Conservation (phyloP, 108 stramenopile genomes). For the Stephanodiscus triporus region DNA sequence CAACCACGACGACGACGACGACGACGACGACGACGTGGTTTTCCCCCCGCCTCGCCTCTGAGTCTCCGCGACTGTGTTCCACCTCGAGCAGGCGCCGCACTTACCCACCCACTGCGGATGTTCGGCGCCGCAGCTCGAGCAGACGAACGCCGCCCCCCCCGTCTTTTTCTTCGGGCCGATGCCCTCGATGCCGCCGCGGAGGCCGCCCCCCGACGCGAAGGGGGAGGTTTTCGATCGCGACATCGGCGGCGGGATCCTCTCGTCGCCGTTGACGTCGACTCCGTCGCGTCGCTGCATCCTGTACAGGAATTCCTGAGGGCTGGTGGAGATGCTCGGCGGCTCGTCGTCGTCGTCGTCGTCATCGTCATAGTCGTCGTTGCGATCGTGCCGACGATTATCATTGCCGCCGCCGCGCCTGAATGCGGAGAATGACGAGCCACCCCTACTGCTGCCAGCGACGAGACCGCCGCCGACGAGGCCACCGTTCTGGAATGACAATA, state of each 20-base stretch:
- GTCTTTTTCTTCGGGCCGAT: not conserved
- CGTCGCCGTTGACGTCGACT: not conserved
- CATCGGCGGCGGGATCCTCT: slow-evolving; percentile 42
- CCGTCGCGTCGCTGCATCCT: slow-evolving; percentile 16
- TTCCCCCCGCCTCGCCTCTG: slow-evolving; percentile 52
- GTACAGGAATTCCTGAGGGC: slow-evolving; percentile 34
- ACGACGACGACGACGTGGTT: slow-evolving; percentile 21
- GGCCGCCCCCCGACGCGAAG: not conserved
- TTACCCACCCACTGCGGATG: slow-evolving; percentile 92
- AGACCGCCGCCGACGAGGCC: not conserved
- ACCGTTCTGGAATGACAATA: not conserved
- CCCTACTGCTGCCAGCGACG: not conserved
- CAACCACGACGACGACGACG: slow-evolving; percentile 54
- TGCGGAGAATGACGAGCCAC: not conserved
- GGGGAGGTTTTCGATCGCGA: slow-evolving; percentile 32
- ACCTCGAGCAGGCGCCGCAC: slow-evolving; percentile 90
- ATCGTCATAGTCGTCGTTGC: slow-evolving; percentile 66
- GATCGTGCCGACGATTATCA: slow-evolving; percentile 32
- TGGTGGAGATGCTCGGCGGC: slow-evolving; percentile 51
- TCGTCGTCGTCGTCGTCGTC: slow-evolving; percentile 70
- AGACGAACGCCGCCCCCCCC: slow-evolving; percentile 57
- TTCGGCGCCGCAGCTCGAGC: slow-evolving; percentile 87
- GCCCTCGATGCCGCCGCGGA: not conserved
- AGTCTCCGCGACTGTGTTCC: slow-evolving; percentile 91
- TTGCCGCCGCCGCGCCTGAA: not conserved